Conservation (phyloP, 345 rosid genomes). For the Turnera subulata region DNA sequence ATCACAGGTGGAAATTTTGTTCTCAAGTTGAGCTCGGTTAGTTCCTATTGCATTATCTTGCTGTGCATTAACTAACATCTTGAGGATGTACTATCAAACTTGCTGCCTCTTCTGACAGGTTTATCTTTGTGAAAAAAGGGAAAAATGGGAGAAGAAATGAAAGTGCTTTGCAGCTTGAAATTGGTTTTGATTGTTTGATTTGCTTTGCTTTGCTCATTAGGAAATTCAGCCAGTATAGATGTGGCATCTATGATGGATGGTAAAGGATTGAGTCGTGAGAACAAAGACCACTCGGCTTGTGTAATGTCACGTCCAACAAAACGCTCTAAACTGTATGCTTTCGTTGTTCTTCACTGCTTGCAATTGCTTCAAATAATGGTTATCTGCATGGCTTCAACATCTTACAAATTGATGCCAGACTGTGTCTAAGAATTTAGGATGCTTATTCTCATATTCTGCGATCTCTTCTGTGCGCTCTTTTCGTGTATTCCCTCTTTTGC, state of each 20-base stretch:
- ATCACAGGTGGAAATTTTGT: neutral
- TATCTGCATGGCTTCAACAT: constrained; percentile 4
- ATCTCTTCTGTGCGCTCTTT: neutral
- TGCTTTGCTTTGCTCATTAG: constrained; percentile 15
- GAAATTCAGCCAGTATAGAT: constrained; percentile 27
- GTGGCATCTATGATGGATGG: constrained; percentile 22
- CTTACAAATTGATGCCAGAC: neutral
- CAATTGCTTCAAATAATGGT: constrained; percentile 10
- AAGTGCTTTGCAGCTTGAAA: neutral
- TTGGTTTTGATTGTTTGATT: constrained; percentile 15
- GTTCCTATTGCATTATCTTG: neutral
- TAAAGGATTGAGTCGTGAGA: constrained; percentile 32
- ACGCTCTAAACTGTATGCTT: constrained; percentile 49
- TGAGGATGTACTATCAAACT: neutral
- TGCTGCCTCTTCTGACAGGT: neutral
- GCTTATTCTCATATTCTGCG: neutral
- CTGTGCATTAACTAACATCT: neutral
- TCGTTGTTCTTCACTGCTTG: constrained; percentile 14
- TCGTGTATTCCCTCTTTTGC: neutral
- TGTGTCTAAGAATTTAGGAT: neutral
- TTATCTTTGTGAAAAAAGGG: neutral
- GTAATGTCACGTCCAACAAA: constrained; percentile 45
- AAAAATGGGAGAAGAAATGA: neutral
- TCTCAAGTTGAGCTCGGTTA: neutral
- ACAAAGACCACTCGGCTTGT: constrained; percentile 28